Evolutionary conservation across 768 basidiomycete genomes (phyloP), one percentile per base, ranked within the genome.

Genomic region (Amanita brunnescens): DNA sequence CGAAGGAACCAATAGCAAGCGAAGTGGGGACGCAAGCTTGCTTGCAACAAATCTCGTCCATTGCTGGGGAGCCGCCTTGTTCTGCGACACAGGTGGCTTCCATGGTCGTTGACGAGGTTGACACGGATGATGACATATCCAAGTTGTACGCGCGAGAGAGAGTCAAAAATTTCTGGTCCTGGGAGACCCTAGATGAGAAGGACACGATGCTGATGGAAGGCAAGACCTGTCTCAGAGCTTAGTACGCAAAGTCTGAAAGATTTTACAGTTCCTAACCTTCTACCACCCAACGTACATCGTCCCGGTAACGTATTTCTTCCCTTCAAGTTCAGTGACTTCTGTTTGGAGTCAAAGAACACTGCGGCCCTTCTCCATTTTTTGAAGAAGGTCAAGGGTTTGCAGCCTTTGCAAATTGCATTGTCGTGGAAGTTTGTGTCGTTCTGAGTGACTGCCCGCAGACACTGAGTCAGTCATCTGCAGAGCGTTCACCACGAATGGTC

Each of bases 401-500:
- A 77, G 49, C 70, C 83, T 3, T 67, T 87, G 3, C 69, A 74
- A 18, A 68, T 87, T 12, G 72, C 78, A 29, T 65, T 89, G 45
- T 80, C 81, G 12, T 88, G 86, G 86, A 74, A 76, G 85, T 85
- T 52, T 44, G 75, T 69, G 26, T 33, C 45, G n/a, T 6, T 26
- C 14, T 29, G 52, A 35, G 14, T 47, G 30, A 32, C 44, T 53
- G 23, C 18, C 14, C 34, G 20, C n/a, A 21, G 52, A 26, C 14
- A 24, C 41, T 10, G 29, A 29, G 35, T 46, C 24, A 59, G 42
- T 44, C 44, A 18, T 40, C 52, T 55, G 46, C 44, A 77, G 82
- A 41, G 74, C 81, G 4, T 82, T 81, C 58, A 78, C 72, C 14
- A 68, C 69, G 9, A 65, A 71, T 16, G 61, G 64, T 29, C 66